phyloP scores from a whole-genome alignment of 2,329 filamentous ascomycete species.

The Cercospora berteroae region DNA sequence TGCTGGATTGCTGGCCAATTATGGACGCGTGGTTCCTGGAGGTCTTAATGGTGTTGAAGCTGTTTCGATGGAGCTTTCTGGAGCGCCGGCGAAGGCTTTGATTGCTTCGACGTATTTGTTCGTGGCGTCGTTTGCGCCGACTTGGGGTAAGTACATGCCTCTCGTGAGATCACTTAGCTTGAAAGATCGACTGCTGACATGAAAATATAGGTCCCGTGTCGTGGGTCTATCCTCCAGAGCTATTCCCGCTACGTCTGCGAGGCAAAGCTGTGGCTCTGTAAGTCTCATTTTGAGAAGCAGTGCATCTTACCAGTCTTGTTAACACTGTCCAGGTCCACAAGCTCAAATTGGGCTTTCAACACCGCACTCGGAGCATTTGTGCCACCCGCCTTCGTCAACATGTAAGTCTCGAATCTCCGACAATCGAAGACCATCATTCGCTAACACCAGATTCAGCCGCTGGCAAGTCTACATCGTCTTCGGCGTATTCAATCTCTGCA shows the following conservation, averaged over 20 bases:
- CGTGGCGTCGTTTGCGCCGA: slow-evolving; percentile 62
- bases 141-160: slow-evolving; percentile 42
- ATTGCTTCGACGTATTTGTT: slow-evolving; percentile 73
- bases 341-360: slow-evolving; percentile 60
- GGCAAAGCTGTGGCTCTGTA: slow-evolving; percentile 58
- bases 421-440: neutral
- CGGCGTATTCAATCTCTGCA: slow-evolving; percentile 64
- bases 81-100: slow-evolving; percentile 40
- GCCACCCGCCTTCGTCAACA: slow-evolving; percentile 58
- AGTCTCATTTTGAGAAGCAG: neutral
- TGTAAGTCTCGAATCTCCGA: slow-evolving; percentile 36
- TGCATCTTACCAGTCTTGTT: neutral
- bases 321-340: slow-evolving; percentile 40
- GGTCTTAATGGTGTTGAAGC: slow-evolving; percentile 43
- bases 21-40: slow-evolving; percentile 46
- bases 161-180: too few species aligned
- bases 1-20: slow-evolving; percentile 61
- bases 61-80: slow-evolving; percentile 40
- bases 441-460: neutral
- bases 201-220: slow-evolving; percentile 45
- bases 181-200: neutral
- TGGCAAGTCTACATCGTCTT: slow-evolving; percentile 68
- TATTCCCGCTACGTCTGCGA: slow-evolving; percentile 61
- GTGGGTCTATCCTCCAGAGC: slow-evolving; percentile 67
- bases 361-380: slow-evolving; percentile 57